phyloP scores from a whole-genome alignment of 2,329 filamentous ascomycete species.

The Metarhizium guizhouense region DNA sequence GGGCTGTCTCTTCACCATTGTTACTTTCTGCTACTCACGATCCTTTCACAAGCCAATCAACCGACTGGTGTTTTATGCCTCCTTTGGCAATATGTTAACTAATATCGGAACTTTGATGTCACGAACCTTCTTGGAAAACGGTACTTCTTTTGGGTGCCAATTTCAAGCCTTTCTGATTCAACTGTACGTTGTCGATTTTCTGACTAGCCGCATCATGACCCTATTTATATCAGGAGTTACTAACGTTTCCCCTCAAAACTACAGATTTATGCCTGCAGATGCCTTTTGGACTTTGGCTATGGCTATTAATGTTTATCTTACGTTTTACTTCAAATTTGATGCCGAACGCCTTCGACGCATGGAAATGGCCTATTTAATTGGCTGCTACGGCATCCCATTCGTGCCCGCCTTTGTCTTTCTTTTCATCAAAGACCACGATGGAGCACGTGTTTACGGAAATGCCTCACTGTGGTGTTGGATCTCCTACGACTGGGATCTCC shows the following conservation, averaged over 20 bases:
- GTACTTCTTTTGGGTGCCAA: conserved; percentile 50
- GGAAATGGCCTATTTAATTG: conserved; percentile 60
- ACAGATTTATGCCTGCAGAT: conserved; percentile 70
- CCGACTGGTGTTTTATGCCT: conserved; percentile 73
- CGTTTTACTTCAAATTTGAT: conserved; percentile 68
- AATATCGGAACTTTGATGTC: conserved; percentile 72
- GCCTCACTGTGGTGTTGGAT: conserved; percentile 82
- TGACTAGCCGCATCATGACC: neutral
- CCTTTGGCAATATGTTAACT: conserved; percentile 69
- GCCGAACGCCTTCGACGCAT: conserved; percentile 53
- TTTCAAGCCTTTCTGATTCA: conserved; percentile 75
- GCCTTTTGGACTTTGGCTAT: conserved; percentile 72
- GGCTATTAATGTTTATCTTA: conserved; percentile 76
- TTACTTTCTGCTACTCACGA: conserved; percentile 58
- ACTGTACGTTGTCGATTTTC: conserved; percentile 46
- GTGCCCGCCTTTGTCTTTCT: conserved; percentile 59
- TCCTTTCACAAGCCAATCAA: conserved; percentile 83
- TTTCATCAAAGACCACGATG: conserved; percentile 46
- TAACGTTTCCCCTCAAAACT: conserved; percentile 9
- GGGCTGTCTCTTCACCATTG: conserved; percentile 62
- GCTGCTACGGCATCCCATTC: conserved; percentile 67
- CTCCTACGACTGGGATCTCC: conserved; percentile 53
- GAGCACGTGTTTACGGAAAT: conserved; percentile 58
- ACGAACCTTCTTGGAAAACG: conserved; percentile 43
- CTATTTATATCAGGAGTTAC: neutral